These are phyloP conservation scores for Aspergillus sp. DNA, from an alignment of 2,329 filamentous ascomycete genomes.

Conservation along the genomic window DNA sequence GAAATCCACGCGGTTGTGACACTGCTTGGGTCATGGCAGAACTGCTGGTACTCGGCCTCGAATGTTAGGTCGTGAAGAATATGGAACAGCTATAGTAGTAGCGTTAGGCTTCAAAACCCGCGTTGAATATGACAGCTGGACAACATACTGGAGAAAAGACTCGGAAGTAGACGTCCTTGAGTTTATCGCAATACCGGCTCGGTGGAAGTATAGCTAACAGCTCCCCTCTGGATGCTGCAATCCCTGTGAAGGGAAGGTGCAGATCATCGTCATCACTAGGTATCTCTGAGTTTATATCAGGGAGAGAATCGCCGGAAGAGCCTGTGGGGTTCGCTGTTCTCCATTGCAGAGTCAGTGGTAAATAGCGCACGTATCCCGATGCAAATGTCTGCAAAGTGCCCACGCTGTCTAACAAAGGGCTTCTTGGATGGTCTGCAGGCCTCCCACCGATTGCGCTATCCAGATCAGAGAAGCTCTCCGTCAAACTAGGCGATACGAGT, in stretches of 20 bases:
- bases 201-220: slow-evolving; percentile 36
- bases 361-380: slow-evolving; percentile 38
- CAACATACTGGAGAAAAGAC: slow-evolving; percentile 40
- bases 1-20: slow-evolving; percentile 41
- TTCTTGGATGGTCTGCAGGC: slow-evolving; percentile 17
- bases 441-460: slow-evolving; percentile 22
- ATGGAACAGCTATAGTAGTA: slow-evolving; percentile 34
- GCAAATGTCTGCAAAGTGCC: slow-evolving; percentile 32
- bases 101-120: not conserved
- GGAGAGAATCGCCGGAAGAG: slow-evolving; percentile 26
- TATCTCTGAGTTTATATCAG: slow-evolving; percentile 26
- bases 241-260: slow-evolving; percentile 33
- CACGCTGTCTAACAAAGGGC: slow-evolving; percentile 25
- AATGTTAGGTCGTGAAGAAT: slow-evolving; percentile 45
- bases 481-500: slow-evolving; percentile 25
- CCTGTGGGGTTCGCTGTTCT: slow-evolving; percentile 29
- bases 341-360: slow-evolving; percentile 34
- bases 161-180: slow-evolving; percentile 38
- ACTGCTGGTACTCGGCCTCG: slow-evolving; percentile 39
- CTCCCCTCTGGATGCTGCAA: slow-evolving; percentile 28
- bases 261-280: slow-evolving; percentile 32
- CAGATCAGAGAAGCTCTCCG: slow-evolving; percentile 28
- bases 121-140: not conserved
- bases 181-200: slow-evolving; percentile 34
- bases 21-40: slow-evolving; percentile 35